phyloP scores from a whole-genome alignment of 2,329 filamentous ascomycete genomes.

The Orbilia ellipsospora region DNA sequence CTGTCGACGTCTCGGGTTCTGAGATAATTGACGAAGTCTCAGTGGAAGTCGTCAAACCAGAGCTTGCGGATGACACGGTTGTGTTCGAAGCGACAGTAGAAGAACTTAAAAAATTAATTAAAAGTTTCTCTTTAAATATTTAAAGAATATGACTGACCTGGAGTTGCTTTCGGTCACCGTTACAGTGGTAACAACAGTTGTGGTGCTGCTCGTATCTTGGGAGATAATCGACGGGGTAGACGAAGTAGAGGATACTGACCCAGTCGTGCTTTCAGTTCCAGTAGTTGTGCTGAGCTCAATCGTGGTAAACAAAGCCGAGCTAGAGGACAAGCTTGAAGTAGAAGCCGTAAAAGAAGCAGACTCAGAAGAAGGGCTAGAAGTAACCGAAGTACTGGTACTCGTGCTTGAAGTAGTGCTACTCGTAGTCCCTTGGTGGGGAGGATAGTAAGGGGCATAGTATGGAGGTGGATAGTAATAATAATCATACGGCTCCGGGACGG shows the following conservation, averaged over 20 bases:
- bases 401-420: constrained; percentile 11
- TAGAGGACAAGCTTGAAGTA: constrained; percentile 12
- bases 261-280: not conserved
- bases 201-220: constrained; percentile 7
- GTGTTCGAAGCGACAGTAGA: constrained; percentile 16
- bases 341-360: constrained; percentile 17
- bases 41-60: constrained; percentile 8
- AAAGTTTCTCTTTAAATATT: not conserved
- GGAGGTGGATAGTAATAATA: constrained; percentile 36
- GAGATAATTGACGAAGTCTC: constrained; percentile 31
- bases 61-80: constrained; percentile 18
- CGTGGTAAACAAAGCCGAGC: constrained; percentile 13
- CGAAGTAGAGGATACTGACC: not conserved
- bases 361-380: constrained; percentile 7
- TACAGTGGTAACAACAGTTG: constrained; percentile 30
- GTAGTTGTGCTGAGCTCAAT: not conserved
- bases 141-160: constrained; percentile 19
- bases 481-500: constrained; percentile 30
- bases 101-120: not conserved
- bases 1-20: constrained; percentile 16
- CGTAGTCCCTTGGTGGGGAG: constrained; percentile 19
- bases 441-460: constrained; percentile 26
- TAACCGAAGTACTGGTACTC: not conserved
- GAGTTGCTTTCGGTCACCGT: constrained; percentile 36
- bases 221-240: constrained; percentile 17